Conservation (phyloP, 106 monocot genomes). For the Apostasia shenzhenica region DNA sequence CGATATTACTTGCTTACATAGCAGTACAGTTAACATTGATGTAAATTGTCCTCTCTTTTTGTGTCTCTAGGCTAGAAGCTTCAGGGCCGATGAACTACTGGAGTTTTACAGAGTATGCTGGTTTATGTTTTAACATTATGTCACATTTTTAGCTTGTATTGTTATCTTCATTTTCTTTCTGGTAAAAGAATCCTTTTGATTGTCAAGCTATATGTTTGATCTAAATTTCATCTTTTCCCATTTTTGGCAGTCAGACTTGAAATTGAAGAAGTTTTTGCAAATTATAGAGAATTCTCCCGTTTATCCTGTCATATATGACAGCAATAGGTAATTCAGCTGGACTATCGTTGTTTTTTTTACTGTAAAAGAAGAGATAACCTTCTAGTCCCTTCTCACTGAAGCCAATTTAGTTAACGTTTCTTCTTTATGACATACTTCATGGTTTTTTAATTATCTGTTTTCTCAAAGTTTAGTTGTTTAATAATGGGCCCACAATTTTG, state of each 20-base stretch:
- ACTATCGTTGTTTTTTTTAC: too few species aligned
- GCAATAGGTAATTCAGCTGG: slow-evolving; percentile 46
- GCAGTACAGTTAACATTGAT: too few species aligned
- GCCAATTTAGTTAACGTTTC: too few species aligned
- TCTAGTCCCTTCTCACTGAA: too few species aligned
- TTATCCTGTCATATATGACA: slow-evolving; percentile 95
- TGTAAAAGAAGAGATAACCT: too few species aligned
- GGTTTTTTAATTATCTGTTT: too few species aligned
- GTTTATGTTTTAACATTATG: not conserved
- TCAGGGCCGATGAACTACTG: slow-evolving; percentile 89
- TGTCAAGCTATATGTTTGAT: too few species aligned
- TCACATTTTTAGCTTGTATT: not conserved
- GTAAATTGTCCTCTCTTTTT: not conserved
- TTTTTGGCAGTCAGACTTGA: slow-evolving; percentile 68
- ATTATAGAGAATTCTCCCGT: slow-evolving; percentile 91
- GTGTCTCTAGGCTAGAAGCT: slow-evolving; percentile 50
- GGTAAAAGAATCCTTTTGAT: too few species aligned
- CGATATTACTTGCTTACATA: too few species aligned
- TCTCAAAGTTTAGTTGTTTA: too few species aligned
- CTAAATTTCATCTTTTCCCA: not conserved
- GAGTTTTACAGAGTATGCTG: slow-evolving; percentile 81
- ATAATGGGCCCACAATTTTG: too few species aligned
- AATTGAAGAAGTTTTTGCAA: slow-evolving; percentile 93
- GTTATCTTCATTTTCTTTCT: not conserved
- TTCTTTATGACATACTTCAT: too few species aligned